These are phyloP conservation scores for Nicotiana obtusifolia DNA, from an alignment of 257 asterid species.

Conservation along the genomic window DNA sequence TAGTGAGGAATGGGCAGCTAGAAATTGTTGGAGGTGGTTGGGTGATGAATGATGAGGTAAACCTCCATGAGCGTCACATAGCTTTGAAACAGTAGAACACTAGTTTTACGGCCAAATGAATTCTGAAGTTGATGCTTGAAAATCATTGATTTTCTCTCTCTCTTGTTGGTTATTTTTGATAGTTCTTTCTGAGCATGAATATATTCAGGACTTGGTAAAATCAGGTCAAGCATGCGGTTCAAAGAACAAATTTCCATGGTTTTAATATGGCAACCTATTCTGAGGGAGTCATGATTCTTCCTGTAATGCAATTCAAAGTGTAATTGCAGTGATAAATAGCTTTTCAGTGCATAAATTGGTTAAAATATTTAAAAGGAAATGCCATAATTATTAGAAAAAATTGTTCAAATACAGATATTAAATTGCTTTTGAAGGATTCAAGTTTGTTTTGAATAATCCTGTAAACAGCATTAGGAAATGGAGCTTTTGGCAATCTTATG, in stretches of 20 bases:
- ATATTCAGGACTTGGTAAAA: background rate
- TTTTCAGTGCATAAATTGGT: background rate
- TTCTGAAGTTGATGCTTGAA: background rate
- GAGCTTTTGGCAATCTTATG: slow-evolving; percentile 6
- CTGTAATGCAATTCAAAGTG: background rate
- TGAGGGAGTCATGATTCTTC: background rate
- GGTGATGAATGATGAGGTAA: slow-evolving; percentile 99
- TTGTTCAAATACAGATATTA: background rate
- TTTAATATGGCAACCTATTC: background rate
- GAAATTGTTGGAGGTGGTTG: slow-evolving; percentile 99
- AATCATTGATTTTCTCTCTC: background rate
- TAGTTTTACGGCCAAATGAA: background rate
- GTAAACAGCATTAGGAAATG: background rate
- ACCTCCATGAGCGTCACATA: background rate
- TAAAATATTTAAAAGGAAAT: background rate
- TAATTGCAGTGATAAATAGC: background rate
- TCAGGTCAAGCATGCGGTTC: background rate
- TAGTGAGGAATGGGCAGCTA: slow-evolving; percentile 83
- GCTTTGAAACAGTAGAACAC: background rate
- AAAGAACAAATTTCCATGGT: background rate
- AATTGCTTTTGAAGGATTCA: background rate
- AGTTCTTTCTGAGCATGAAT: background rate
- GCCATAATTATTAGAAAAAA: background rate
- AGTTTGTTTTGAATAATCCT: background rate
- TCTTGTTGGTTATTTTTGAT: background rate